Evolutionary conservation across 768 basidiomycete species (phyloP), one percentile per base, ranked within the genome.

Genomic region (Rhodotorula diobovata): DNA sequence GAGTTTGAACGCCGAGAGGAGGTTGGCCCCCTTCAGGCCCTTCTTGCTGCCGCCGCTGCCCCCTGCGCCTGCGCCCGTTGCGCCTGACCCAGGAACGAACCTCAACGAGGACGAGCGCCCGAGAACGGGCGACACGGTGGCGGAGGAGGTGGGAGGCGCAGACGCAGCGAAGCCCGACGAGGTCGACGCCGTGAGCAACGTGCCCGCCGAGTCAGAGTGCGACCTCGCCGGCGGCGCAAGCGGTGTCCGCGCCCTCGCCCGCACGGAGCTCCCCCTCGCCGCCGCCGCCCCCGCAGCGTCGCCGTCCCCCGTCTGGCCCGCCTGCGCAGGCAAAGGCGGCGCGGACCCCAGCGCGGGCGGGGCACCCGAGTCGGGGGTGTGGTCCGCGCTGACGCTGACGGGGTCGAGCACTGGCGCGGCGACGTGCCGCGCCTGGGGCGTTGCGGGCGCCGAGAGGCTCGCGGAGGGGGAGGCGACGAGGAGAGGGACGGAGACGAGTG

Each of bases 1-100:
- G 71, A 88, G 84, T 56, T 91, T 86, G 81, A 98, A 92, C 12
- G 91, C 86, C 6, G 89, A 87, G 60, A 97, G 82, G 39, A 98
- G 79, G 78, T 89, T 92, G 15, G 90, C 90, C 46, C 89, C 84
- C 78, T 89, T 88, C 34, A 88, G 84, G 41, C 70, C 65, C 75
- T 79, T 82, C 37, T 62, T 81, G 43, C 60, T 43, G 2, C 34
- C 77, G 1, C 78, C 75, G 58, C 81, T 81, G 57, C 79, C 84
- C 53, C 83, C 39, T 79, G 59, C 53, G 15, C 37, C 10, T 57
- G 73, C 62, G 30, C 80, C 37, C n/a, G n/a, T n/a, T n/a, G n/a
- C n/a, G 80, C 76, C 68, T 85, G 85, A 58, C 76, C 61, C 48
- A 46, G 16, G 32, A 35, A 34, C 14, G 87, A 85, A 11, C 81